These are phyloP conservation scores for Sungouiella thailandica DNA, from an alignment of 805 yeast species.

Conservation along the genomic window DNA sequence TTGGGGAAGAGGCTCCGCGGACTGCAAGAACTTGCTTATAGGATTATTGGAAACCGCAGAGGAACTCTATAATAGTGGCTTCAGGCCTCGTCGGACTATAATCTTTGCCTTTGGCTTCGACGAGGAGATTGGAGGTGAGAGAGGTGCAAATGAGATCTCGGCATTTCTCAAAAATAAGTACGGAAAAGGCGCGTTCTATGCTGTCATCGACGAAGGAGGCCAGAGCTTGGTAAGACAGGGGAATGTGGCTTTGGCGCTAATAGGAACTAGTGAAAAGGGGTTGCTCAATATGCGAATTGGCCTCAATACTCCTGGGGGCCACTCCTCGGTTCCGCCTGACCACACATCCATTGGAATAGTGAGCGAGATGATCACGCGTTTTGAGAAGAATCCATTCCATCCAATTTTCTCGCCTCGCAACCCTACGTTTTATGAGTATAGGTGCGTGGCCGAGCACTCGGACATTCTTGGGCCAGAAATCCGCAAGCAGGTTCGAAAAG, in stretches of 20 bases:
- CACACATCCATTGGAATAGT: slow-evolving; percentile 18
- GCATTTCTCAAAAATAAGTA: slow-evolving; percentile 44
- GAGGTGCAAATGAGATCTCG: slow-evolving; percentile 57
- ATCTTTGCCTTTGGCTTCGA: slow-evolving; percentile 71
- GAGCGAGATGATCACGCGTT: slow-evolving; percentile 5
- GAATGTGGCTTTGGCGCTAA: slow-evolving; percentile 6
- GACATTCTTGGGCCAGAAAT: slow-evolving; percentile 12
- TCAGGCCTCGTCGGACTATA: slow-evolving; percentile 57
- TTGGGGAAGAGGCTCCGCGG: slow-evolving; percentile 77
- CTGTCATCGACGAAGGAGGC: slow-evolving; percentile 63
- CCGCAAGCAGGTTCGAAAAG: slow-evolving; percentile 19
- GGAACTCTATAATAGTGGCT: slow-evolving; percentile 45
- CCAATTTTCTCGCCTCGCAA: slow-evolving; percentile 13
- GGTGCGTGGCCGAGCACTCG: slow-evolving; percentile 19
- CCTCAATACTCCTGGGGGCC: slow-evolving; percentile 17
- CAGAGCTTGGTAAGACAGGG: slow-evolving; percentile 19
- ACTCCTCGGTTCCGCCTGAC: slow-evolving; percentile 18
- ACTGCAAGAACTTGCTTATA: slow-evolving; percentile 66
- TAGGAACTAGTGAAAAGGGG: slow-evolving; percentile 19
- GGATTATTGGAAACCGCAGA: slow-evolving; percentile 65
- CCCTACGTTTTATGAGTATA: slow-evolving; percentile 15
- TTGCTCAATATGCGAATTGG: slow-evolving; percentile 8
- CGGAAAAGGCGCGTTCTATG: slow-evolving; percentile 56
- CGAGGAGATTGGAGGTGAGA: slow-evolving; percentile 65
- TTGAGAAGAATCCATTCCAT: slow-evolving; percentile 12